Evolutionary conservation across 225 moss, liverwort and hornwort genomes (phyloP).

Genomic region (Bryum argenteum): DNA sequence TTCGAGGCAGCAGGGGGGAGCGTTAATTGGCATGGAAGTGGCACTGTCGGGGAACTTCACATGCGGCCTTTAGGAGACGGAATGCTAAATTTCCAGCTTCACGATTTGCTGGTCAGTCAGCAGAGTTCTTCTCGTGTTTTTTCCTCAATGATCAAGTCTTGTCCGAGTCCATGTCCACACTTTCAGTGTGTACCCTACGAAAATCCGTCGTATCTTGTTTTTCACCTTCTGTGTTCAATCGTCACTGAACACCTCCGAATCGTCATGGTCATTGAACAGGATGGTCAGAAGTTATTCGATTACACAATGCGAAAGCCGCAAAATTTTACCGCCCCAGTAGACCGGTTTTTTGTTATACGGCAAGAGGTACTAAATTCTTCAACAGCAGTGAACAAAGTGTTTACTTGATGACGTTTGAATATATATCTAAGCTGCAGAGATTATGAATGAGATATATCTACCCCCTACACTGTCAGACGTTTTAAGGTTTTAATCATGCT

Average conservation of each 20-base stretch:
- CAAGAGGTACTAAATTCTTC: constrained; percentile 46
- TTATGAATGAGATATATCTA: no score
- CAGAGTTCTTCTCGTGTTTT: constrained; percentile 11
- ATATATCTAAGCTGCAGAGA: no score
- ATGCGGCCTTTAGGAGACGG: constrained; percentile 66
- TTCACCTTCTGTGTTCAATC: constrained; percentile 17
- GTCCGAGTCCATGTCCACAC: background rate
- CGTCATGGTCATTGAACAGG: constrained; percentile 46
- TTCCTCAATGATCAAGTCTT: background rate
- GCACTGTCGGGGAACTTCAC: constrained; percentile 68
- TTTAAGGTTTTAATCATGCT: no score
- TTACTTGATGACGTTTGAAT: no score
- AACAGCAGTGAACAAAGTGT: no score
- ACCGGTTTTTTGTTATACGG: constrained; percentile 63
- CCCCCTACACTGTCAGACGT: no score
- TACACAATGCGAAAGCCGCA: constrained; percentile 67
- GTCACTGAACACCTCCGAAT: constrained; percentile 26
- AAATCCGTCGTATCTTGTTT: constrained; percentile 13
- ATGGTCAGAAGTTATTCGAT: constrained; percentile 68
- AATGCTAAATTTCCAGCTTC: constrained; percentile 70
- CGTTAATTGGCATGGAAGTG: constrained; percentile 64
- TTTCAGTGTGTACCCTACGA: background rate
- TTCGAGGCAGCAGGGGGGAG: constrained; percentile 66
- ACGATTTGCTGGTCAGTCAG: constrained; percentile 60
- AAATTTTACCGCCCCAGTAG: constrained; percentile 55